Evolutionary conservation across 2,329 filamentous ascomycete species (phyloP).

Genomic region (Ophiostoma sp.): DNA sequence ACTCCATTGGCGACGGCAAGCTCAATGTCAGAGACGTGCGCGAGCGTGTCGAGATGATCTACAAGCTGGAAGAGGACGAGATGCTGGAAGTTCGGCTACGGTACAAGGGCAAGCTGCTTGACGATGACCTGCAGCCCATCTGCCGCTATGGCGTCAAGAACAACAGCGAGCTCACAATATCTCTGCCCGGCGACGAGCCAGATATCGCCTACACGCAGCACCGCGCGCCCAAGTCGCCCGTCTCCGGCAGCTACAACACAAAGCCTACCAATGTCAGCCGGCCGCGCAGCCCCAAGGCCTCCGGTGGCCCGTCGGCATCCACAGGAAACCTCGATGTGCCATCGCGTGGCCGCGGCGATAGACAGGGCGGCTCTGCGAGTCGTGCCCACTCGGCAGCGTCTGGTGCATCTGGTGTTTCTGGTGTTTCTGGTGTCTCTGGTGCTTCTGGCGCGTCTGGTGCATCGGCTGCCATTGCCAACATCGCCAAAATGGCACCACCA

Average conservation of each 20-base stretch:
- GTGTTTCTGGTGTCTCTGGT: background rate
- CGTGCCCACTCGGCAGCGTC: slow-evolving; percentile 36
- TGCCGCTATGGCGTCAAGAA: slow-evolving; percentile 58
- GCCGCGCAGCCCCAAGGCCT: background rate
- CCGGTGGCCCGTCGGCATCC: slow-evolving; percentile 31
- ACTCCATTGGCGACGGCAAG: slow-evolving; percentile 68
- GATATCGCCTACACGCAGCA: slow-evolving; percentile 3
- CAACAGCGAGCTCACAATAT: slow-evolving; percentile 56
- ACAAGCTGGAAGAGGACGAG: slow-evolving; percentile 54
- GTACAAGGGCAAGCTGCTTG: slow-evolving; percentile 67
- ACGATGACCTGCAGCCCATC: slow-evolving; percentile 54
- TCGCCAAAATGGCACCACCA: slow-evolving; percentile 27
- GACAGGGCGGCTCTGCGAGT: slow-evolving; percentile 33
- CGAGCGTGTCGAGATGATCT: slow-evolving; percentile 60
- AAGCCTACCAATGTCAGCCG: slow-evolving; percentile 31
- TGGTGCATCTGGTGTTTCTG: slow-evolving; percentile 15
- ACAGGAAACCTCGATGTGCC: slow-evolving; percentile 35
- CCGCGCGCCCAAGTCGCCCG: background rate
- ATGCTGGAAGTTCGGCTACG: slow-evolving; percentile 57
- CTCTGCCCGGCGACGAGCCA: slow-evolving; percentile 46
- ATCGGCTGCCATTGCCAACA: slow-evolving; percentile 20
- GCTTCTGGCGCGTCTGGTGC: slow-evolving; percentile 31
- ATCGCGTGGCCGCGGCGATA: slow-evolving; percentile 30
- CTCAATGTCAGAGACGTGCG: slow-evolving; percentile 61
- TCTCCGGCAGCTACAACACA: slow-evolving; percentile 27